Conservation (phyloP, 805 yeast genomes). For the Geotrichum ghanense region DNA sequence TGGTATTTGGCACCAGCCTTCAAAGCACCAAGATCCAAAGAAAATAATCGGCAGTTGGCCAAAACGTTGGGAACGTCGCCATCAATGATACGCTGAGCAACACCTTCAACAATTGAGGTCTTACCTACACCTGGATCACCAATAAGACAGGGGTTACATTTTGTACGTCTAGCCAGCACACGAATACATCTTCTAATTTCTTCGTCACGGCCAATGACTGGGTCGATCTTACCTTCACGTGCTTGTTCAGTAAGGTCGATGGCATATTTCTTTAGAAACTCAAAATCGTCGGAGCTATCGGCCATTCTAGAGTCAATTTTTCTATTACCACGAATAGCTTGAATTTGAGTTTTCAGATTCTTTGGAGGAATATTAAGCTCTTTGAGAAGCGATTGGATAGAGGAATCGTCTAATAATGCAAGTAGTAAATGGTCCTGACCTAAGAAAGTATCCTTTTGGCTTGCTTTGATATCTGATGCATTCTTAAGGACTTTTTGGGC, state of each 20-base stretch:
- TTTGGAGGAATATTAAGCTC: constrained; percentile 54
- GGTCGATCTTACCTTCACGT: constrained; percentile 88
- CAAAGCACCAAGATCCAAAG: constrained; percentile 89
- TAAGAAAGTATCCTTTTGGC: constrained; percentile 82
- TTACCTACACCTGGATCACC: constrained; percentile 99
- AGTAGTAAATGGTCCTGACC: constrained; percentile 91
- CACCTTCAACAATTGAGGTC: constrained; percentile 96
- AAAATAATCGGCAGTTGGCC: constrained; percentile 68
- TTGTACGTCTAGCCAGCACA: constrained; percentile 92
- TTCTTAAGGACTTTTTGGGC: constrained; percentile 62
- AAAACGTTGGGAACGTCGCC: constrained; percentile 89
- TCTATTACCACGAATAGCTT: constrained; percentile 77
- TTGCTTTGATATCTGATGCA: constrained; percentile 67
- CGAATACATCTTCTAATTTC: constrained; percentile 93
- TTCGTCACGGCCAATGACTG: constrained; percentile 98
- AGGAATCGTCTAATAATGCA: constrained; percentile 71
- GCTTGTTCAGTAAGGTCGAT: constrained; percentile 90
- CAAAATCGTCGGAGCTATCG: constrained; percentile 75
- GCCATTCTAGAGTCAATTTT: constrained; percentile 90
- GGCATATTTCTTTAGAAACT: constrained; percentile 82
- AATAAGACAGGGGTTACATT: constrained; percentile 90
- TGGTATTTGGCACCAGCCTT: constrained; percentile 98
- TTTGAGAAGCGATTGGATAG: constrained; percentile 60
- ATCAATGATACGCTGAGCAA: constrained; percentile 92
- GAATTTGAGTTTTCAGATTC: constrained; percentile 64